Percentiles rank a stretch among this genome's conserved stretches.
phyloP scores from a whole-genome alignment of 2,329 filamentous ascomycete genomes.

The Nemania serpens region DNA sequence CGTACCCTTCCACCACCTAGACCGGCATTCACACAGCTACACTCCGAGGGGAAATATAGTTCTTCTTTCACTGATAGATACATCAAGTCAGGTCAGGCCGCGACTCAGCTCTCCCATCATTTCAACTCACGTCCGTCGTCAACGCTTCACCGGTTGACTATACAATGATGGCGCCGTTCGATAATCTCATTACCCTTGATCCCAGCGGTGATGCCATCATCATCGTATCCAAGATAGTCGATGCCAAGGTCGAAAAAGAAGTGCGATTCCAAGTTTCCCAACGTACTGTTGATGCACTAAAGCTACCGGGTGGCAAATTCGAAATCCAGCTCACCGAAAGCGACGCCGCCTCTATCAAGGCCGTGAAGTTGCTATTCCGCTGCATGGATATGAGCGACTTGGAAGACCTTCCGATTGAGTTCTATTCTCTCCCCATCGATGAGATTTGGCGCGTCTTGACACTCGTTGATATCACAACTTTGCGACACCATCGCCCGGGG shows the following conservation, averaged over 20 bases:
- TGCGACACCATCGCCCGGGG: neutral
- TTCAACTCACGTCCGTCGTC: too few species aligned
- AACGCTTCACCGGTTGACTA: too few species aligned
- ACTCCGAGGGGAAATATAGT: too few species aligned
- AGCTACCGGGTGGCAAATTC: neutral
- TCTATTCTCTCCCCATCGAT: neutral
- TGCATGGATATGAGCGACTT: neutral
- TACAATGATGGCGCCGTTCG: too few species aligned
- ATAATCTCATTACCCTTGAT: neutral
- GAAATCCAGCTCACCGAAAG: neutral
- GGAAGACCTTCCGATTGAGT: neutral
- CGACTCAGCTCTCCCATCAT: too few species aligned
- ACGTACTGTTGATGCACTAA: neutral
- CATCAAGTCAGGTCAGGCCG: too few species aligned
- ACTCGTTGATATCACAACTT: neutral
- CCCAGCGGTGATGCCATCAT: neutral
- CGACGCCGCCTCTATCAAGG: neutral
- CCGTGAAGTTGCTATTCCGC: neutral
- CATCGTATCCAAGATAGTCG: neutral
- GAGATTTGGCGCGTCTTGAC: neutral
- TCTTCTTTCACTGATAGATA: too few species aligned
- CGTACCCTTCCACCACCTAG: too few species aligned
- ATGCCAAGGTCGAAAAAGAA: neutral
- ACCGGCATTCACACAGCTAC: too few species aligned
- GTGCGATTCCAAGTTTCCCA: neutral